Percentiles rank a stretch among this genome's conserved stretches.
phyloP scores from a whole-genome alignment of 495 filamentous ascomycete genomes.

The Podospora appendiculata region DNA sequence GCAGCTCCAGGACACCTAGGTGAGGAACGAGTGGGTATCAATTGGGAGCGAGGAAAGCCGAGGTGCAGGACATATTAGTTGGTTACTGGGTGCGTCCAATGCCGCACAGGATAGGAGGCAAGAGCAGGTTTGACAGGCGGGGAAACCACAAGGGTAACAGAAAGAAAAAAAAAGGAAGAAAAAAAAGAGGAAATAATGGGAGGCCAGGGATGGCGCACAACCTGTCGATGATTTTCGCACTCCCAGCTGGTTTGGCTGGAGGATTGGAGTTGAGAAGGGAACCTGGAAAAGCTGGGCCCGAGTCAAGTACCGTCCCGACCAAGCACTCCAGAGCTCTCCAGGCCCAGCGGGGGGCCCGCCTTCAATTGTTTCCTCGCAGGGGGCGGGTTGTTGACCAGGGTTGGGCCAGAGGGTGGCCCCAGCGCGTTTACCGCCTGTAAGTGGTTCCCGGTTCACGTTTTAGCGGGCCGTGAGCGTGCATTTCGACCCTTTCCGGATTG shows the following conservation, averaged over 20 bases:
- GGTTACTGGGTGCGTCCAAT: not conserved
- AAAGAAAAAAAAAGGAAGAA: not conserved
- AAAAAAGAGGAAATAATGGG: not conserved
- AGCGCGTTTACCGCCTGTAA: not conserved
- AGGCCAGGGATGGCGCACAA: conserved; percentile 5
- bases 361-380: conserved; percentile 1
- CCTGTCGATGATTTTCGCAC: conserved; percentile 1
- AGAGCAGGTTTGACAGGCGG: not conserved
- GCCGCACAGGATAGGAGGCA: not conserved
- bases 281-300: not conserved
- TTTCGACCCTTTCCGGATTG: conserved; percentile 6
- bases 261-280: not conserved
- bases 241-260: not conserved
- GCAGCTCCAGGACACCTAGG: not conserved
- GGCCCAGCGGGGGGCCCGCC: too few relatives aligned
- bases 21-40: conserved; percentile 1
- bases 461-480: conserved; percentile 2
- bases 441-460: not conserved
- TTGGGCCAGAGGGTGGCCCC: not conserved
- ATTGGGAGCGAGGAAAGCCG: not conserved
- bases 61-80: conserved; percentile 5
- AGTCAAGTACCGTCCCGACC: not conserved
- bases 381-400: conserved; percentile 2
- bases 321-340: not conserved
- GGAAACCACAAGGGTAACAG: not conserved